Evolutionary conservation across 805 yeast genomes (phyloP).

Genomic region (Candida manassasensis): DNA sequence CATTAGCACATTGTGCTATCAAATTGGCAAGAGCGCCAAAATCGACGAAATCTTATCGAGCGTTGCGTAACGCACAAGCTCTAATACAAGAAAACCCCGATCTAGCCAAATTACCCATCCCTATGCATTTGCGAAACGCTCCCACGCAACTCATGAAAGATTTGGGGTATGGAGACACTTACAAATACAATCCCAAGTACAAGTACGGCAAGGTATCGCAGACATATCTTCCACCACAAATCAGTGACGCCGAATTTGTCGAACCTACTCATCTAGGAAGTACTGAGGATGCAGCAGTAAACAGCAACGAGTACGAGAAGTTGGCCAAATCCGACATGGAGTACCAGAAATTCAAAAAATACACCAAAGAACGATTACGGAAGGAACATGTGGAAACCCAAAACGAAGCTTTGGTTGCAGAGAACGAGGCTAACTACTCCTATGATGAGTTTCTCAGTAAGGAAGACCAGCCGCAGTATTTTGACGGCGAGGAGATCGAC

Average conservation of each 20-base stretch:
- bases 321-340: slow-evolving; percentile 13
- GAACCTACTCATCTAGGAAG: slow-evolving; percentile 54
- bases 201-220: slow-evolving; percentile 70
- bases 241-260: slow-evolving; percentile 43
- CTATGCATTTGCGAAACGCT: slow-evolving; percentile 86
- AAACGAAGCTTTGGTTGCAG: slow-evolving; percentile 6
- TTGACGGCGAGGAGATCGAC: slow-evolving; percentile 29
- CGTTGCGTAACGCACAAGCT: slow-evolving; percentile 63
- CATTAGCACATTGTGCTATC: slow-evolving; percentile 90
- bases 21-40: slow-evolving; percentile 82
- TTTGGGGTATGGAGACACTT: slow-evolving; percentile 76
- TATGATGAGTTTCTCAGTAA: slow-evolving; percentile 31
- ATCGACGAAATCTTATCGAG: slow-evolving; percentile 81
- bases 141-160: slow-evolving; percentile 91
- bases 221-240: slow-evolving; percentile 64
- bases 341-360: slow-evolving; percentile 16
- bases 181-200: slow-evolving; percentile 85
- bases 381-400: slow-evolving; percentile 6
- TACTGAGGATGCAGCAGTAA: slow-evolving; percentile 15
- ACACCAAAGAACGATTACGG: slow-evolving; percentile 4
- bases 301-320: slow-evolving; percentile 9
- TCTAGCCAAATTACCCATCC: slow-evolving; percentile 60
- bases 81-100: slow-evolving; percentile 55
- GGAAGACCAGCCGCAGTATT: slow-evolving; percentile 37
- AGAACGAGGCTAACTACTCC: slow-evolving; percentile 8